Evolutionary conservation across 2,329 filamentous ascomycete genomes (phyloP), one percentile per base, ranked within the genome.

Genomic region (Delphinella strobiligena): DNA sequence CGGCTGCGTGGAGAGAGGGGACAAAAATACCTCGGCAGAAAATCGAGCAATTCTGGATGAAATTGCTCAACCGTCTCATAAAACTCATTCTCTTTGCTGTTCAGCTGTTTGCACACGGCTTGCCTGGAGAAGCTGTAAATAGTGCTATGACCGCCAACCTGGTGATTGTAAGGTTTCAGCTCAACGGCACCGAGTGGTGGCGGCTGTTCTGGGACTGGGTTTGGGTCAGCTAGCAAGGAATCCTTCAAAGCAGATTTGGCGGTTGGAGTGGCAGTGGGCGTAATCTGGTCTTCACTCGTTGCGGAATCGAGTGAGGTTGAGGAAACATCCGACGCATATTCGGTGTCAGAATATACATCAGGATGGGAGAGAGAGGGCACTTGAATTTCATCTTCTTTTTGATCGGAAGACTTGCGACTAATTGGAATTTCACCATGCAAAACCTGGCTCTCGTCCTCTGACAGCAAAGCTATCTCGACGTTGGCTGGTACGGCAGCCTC

Each of bases 21-120:
- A 27, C 7, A 27, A 27, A 27, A 61, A 47, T 61, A 63, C 60
- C 88, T 86, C 48, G 91, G 91, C 47, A 98, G 70, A 57, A 96
- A 98, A 31, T 82, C 78, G 44, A 98, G 67, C 53, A 98, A 71
- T 55, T 94, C 82, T 47, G 87, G 84, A 61, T 98, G 89, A 49
- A 85, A 78, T 53, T 77, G 78, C 66, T 98, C 91, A 52, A 96
- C 85, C 40, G 81, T 91, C 62, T 98, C 91, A 61, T 98, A 98
- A 58, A 98, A 98, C 62, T 94, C 86, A 61, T 98, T 98, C 58
- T 98, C 91, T 54, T 89, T 76, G 59, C 94, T 98, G 61, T 94
- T 98, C 54, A 98, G 74, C 63, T 95, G 87, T 63, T 98, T 98
- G 70, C 91, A 98, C 9, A 98, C 88, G 41, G 91, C 91, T 52